These are phyloP conservation scores for Alternaria brassicicola DNA, from an alignment of 2,329 filamentous ascomycete species.

Conservation along the genomic window DNA sequence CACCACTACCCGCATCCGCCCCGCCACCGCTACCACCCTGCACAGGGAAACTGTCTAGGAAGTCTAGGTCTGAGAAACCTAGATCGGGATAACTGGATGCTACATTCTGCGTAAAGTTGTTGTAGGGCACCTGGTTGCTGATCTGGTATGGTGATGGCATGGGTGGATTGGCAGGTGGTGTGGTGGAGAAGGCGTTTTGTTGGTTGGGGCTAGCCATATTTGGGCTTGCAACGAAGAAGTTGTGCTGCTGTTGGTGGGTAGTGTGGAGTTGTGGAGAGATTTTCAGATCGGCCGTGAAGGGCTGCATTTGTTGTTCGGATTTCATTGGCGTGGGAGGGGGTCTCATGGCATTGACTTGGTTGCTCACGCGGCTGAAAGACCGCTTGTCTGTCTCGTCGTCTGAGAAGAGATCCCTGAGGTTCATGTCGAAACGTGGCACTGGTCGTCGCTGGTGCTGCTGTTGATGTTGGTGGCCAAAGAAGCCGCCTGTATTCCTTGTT, in stretches of 20 bases:
- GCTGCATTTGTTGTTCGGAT: slow-evolving; percentile 29
- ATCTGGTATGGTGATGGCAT: slow-evolving; percentile 39
- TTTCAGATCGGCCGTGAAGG: slow-evolving; percentile 39
- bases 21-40: slow-evolving; percentile 25
- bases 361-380: slow-evolving; percentile 46
- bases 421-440: slow-evolving; percentile 62
- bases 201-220: slow-evolving; percentile 27
- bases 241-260: slow-evolving; percentile 15
- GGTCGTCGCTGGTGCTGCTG: slow-evolving; percentile 46
- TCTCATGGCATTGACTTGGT: slow-evolving; percentile 44
- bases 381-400: slow-evolving; percentile 49
- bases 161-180: slow-evolving; percentile 4
- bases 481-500: slow-evolving; percentile 19
- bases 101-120: slow-evolving; percentile 37
- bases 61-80: slow-evolving; percentile 59
- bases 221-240: slow-evolving; percentile 14
- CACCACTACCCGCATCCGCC: slow-evolving; percentile 46
- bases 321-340: slow-evolving; percentile 39
- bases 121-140: slow-evolving; percentile 38
- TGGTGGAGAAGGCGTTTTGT: slow-evolving; percentile 16
- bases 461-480: slow-evolving; percentile 22
- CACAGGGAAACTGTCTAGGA: slow-evolving; percentile 58
- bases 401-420: slow-evolving; percentile 48
- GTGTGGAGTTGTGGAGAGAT: slow-evolving; percentile 45
- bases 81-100: slow-evolving; percentile 40